Evolutionary conservation across 257 asterid genomes (phyloP), one percentile per base, ranked within the genome.

Genomic region (Oldenlandia corymbosa): DNA sequence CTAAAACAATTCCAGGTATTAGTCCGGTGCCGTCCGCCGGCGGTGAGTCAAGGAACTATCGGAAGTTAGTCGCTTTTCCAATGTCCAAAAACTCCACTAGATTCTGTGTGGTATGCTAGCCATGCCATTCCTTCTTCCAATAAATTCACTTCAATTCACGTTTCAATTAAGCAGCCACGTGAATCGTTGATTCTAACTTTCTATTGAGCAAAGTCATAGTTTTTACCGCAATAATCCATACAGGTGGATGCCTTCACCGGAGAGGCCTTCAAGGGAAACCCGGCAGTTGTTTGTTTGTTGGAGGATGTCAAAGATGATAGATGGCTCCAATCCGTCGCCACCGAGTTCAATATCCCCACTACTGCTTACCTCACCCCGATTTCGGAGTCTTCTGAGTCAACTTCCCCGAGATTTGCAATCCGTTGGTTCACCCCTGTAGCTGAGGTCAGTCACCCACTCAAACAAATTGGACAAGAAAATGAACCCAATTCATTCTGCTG

Each of bases 351-450:
- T 64, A 14, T 89, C 1, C 82, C 97, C 6, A 72, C 80, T 49
- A 89, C 99, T 49, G 71, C 86, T 80, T 92, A 73, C 65, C 65
- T 93, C 72, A 84, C 81, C 68, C 87, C 73, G 49, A 56, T 79
- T 48, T 11, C 68, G 36, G 46, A 52, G 28, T 45, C 81, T 23
- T n/a, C n/a, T n/a, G n/a, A n/a, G n/a, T n/a, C n/a, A n/a, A n/a
- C n/a, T n/a, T n/a, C n/a, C n/a, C n/a, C n/a, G n/a, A n/a, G 79
- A 72, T 6, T 72, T 77, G 16, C 39, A 37, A 16, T 27, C 68
- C 90, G 97, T 56, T 92, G 99, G 99, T 92, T 92, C 90, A 89
- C 96, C 64, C 91, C 95, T 1, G 94, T 74, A 6, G 79, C 80
- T 50, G 99, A 93, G 99, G 97, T 84, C 46, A 23, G 28, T 52